Base-by-base conservation (phyloP, 1,284 basidiomycete genomes). In the Caloboletus firmus region DNA sequence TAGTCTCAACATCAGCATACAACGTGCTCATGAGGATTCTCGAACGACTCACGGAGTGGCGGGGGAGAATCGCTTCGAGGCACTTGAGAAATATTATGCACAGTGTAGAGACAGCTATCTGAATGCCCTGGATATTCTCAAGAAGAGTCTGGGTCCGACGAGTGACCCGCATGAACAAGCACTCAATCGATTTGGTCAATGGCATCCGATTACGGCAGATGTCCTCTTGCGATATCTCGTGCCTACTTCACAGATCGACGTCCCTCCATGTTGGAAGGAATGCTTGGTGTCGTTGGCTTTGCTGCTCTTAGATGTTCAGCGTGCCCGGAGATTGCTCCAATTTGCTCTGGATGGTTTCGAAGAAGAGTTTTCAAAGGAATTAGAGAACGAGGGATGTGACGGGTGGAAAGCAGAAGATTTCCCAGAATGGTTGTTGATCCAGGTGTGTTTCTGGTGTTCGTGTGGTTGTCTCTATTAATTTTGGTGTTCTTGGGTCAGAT, bases 171-270 rank as follows among this genome's bases (percentile, higher is more conserved):
- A n/a, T 3, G 52, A 43, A 5, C 45, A 52, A 15, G 32, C 40
- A 0, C 43, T 52, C 10, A 1, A 18, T 8, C 46, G 5, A 22
- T 24, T 30, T 26, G 20, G 40, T 31, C 51, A 41, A 6, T 69
- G 64, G 67, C 67, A 64, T 5, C 61, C 51, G 10, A 52, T 70
- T 9, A 68, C 68, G 0, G 47, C 49, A 3, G 57, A 59, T 40
- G 51, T 58, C 1, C 53, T 76, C 24, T 57, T 75, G 5, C 41
- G 51, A 9, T 56, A 42, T 18, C 58, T 71, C 34, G 58, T 64
- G 5, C 62, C 62, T 36, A 49, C 54, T 2, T 56, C 51, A 3
- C 31, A 20, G 0, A 42, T 34, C 18, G 6, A 10, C 3, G 32
- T 63, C 5, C 31, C 58, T 1, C 9, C n/a, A 8, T 2, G 9